Evolutionary conservation across 2,329 filamentous ascomycete species (phyloP), one percentile per base, ranked within the genome.

Genomic region (Ceratocystis destructans): DNA sequence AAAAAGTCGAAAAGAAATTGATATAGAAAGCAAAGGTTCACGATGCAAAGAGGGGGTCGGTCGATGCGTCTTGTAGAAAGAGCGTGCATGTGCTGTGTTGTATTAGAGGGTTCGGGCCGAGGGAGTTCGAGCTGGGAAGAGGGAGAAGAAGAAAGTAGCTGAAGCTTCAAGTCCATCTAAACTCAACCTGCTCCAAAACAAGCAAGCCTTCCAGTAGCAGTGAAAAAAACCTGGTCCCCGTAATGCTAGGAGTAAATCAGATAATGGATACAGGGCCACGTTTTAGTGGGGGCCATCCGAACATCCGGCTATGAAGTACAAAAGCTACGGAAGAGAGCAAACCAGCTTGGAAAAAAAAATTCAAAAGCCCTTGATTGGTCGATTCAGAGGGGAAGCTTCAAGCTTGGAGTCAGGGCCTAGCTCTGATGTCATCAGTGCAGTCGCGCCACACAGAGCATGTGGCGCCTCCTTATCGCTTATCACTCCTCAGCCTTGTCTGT

Each of bases 121-220:
- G 37, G 37, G 37, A 17, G 55, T 33, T 28, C 55, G 33, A 59
- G 55, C 55, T 59, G 37, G 37, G 12, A 15, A 3, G 37, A 15
- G 12, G 37, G 37, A 41, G 37, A 41, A 41, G 37, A 41, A n/a
- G n/a, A 37, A 57, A 33, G 33, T n/a, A 37, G 55, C 55, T 33
- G 25, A 59, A 59, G 55, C 55, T 59, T 31, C 31, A 53, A 53
- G 20, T 53, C 48, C 20, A 53, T 33, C 55, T n/a, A 59, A 53
- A 53, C 48, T 53, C 48, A 25, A 53, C 37, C 55, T 25, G 33
- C 17, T 31, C 55, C 33, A n/a, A 20, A n/a, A n/a, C 55, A 31
- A 59, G 55, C 31, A 31, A 59, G 55, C 31, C 31, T 41, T 41
- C 12, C 6, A 33, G 12, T 5, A 28, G 8, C 3, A 55, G 50